phyloP scores from a whole-genome alignment of 1,284 basidiomycete genomes.

The Schizophyllum amplum region DNA sequence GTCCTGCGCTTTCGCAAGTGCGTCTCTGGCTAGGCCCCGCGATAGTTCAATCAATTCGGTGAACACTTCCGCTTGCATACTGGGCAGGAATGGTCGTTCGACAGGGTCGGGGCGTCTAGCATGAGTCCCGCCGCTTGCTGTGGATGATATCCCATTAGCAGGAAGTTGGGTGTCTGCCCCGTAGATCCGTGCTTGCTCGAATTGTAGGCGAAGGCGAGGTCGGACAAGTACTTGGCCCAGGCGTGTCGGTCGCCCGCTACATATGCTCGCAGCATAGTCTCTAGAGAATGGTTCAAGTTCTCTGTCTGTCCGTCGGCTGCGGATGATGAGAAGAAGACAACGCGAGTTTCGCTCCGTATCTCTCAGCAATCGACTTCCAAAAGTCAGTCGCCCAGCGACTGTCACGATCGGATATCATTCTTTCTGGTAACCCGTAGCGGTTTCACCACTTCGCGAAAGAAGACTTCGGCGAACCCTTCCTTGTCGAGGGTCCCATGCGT shows the following conservation, averaged over 20 bases:
- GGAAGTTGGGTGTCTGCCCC: conserved; percentile 1
- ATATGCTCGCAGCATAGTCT: conserved; percentile 11
- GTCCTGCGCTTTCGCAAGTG: conserved; percentile 9
- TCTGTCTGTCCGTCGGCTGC: conserved; percentile 13
- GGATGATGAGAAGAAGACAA: conserved; percentile 23
- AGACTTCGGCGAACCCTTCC: conserved; percentile 11
- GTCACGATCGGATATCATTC: conserved; percentile 21
- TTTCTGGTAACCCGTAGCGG: conserved; percentile 14
- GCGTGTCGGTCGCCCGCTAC: conserved; percentile 18
- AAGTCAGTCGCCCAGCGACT: conserved; percentile 18
- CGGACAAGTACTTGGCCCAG: conserved; percentile 19
- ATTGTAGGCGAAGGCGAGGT: conserved; percentile 15
- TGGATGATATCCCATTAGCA: conserved; percentile 4
- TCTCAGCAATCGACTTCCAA: conserved; percentile 16
- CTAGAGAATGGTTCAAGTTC: conserved; percentile 17
- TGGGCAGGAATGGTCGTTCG: not conserved
- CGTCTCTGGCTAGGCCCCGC: conserved; percentile 2
- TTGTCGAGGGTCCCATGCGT: conserved; percentile 10
- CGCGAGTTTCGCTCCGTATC: conserved; percentile 7
- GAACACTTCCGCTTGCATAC: conserved; percentile 4
- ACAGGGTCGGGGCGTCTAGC: not conserved
- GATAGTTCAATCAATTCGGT: conserved; percentile 1
- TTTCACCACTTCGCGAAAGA: conserved; percentile 12
- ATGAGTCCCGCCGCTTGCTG: not conserved
- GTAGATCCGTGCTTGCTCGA: conserved; percentile 4